phyloP scores from a whole-genome alignment of 768 basidiomycete genomes.

The Calocera cornea region DNA sequence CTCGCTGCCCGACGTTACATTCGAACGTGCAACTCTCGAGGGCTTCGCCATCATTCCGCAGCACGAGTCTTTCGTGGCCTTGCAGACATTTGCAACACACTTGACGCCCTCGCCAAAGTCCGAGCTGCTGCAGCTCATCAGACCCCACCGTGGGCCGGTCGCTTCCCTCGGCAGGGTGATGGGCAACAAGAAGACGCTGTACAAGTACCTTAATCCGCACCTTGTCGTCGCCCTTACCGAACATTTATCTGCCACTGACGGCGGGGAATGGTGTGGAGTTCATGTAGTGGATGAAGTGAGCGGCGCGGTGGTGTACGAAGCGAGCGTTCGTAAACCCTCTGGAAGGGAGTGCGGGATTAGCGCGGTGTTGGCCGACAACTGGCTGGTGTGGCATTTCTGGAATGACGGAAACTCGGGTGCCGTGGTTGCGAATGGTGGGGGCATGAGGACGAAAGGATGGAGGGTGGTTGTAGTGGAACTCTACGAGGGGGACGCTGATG shows the following conservation, averaged over 20 bases:
- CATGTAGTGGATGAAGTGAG: constrained; percentile 71
- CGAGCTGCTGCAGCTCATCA: constrained; percentile 11
- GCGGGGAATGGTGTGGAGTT: constrained; percentile 37
- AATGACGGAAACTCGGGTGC: constrained; percentile 39
- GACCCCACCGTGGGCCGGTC: constrained; percentile 32
- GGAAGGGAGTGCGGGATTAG: constrained; percentile 47
- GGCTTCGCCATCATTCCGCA: not conserved
- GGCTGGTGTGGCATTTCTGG: constrained; percentile 82
- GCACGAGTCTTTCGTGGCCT: not conserved
- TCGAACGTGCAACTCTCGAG: not conserved
- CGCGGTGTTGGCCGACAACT: constrained; percentile 68
- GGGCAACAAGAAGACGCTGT: constrained; percentile 75
- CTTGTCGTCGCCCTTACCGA: constrained; percentile 53
- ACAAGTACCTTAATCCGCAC: constrained; percentile 88
- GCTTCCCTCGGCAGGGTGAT: constrained; percentile 75
- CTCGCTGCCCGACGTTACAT: not conserved
- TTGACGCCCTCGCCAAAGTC: not conserved
- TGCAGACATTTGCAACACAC: not conserved
- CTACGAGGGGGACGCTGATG: constrained; percentile 65
- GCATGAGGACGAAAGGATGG: constrained; percentile 38
- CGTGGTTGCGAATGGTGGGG: constrained; percentile 21
- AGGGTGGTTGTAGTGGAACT: constrained; percentile 73
- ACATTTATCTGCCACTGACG: constrained; percentile 17
- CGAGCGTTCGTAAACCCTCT: constrained; percentile 28
- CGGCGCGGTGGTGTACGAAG: constrained; percentile 61